Conservation (phyloP, 164 flowering plant species). For the Protea cynaroides region DNA sequence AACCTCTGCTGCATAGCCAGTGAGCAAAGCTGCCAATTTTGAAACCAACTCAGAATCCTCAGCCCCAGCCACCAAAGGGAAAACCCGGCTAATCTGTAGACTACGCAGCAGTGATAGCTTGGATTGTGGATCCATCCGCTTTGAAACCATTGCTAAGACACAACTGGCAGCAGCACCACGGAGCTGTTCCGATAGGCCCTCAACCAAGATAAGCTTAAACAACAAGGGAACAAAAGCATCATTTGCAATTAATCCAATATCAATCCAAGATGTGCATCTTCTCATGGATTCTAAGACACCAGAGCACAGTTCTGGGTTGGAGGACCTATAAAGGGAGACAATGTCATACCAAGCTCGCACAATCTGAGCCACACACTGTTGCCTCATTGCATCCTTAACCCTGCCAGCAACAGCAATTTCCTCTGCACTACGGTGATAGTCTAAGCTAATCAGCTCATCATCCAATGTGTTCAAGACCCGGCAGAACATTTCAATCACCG, state of each 20-base stretch:
- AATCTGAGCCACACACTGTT: constrained; percentile 79
- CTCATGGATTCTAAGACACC: constrained; percentile 66
- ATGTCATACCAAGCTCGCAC: constrained; percentile 87
- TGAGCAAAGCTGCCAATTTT: constrained; percentile 52
- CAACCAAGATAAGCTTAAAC: constrained; percentile 69
- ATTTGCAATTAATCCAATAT: constrained; percentile 80
- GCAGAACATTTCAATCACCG: constrained; percentile 87
- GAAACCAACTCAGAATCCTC: constrained; percentile 66
- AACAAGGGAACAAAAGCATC: constrained; percentile 63
- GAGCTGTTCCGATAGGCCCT: constrained; percentile 55
- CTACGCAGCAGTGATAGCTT: constrained; percentile 68
- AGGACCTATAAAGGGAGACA: constrained; percentile 52
- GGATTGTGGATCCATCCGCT: constrained; percentile 76
- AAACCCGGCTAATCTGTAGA: constrained; percentile 67
- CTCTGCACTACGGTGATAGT: constrained; percentile 63
- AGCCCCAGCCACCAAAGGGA: constrained; percentile 57
- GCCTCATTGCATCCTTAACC: constrained; percentile 97
- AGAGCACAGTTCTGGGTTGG: constrained; percentile 61
- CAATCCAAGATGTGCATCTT: constrained; percentile 90
- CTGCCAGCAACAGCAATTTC: constrained; percentile 52
- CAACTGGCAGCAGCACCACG: constrained; percentile 78
- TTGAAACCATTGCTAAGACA: constrained; percentile 64
- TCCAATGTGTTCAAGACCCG: constrained; percentile 83
- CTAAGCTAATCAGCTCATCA: constrained; percentile 82
- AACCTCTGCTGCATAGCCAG: constrained; percentile 79